phyloP scores from a whole-genome alignment of 108 stramenopile genomes.

The Mediolabrus comicus region DNA sequence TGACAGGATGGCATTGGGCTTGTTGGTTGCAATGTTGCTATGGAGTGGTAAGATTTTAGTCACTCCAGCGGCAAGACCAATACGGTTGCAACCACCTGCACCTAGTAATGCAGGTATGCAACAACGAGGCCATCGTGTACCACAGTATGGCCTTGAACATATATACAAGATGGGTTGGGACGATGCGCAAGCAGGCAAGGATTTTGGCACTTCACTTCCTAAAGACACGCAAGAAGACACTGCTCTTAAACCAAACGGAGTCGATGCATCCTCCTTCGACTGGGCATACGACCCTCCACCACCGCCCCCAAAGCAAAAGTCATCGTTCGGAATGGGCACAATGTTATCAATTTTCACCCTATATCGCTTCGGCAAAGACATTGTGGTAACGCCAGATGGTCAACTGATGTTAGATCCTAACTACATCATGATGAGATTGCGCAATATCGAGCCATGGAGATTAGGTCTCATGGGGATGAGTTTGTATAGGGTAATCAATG shows the following conservation, averaged over 20 bases:
- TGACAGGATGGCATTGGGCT: conserved; percentile 26
- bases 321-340: conserved; percentile 36
- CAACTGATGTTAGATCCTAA: conserved; percentile 20
- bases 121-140: background rate
- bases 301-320: conserved; percentile 7
- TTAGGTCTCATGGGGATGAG: conserved; percentile 29
- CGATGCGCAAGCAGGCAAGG: conserved; percentile 38
- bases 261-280: conserved; percentile 19
- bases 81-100: conserved; percentile 7
- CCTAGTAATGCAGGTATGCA: background rate
- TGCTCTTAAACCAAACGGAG: background rate
- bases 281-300: conserved; percentile 33
- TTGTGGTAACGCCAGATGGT: conserved; percentile 34
- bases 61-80: conserved; percentile 4
- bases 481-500: conserved; percentile 25
- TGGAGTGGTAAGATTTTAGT: conserved; percentile 28
- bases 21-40: conserved; percentile 22
- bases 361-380: conserved; percentile 41
- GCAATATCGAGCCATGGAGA: conserved; percentile 35
- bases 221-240: conserved; percentile 2
- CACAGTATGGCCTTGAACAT: conserved; percentile 28
- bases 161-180: conserved; percentile 54
- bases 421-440: conserved; percentile 24
- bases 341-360: conserved; percentile 39
- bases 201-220: conserved; percentile 41